phyloP scores from a whole-genome alignment of 306 rosid species.

The Abrus pulchellus region DNA sequence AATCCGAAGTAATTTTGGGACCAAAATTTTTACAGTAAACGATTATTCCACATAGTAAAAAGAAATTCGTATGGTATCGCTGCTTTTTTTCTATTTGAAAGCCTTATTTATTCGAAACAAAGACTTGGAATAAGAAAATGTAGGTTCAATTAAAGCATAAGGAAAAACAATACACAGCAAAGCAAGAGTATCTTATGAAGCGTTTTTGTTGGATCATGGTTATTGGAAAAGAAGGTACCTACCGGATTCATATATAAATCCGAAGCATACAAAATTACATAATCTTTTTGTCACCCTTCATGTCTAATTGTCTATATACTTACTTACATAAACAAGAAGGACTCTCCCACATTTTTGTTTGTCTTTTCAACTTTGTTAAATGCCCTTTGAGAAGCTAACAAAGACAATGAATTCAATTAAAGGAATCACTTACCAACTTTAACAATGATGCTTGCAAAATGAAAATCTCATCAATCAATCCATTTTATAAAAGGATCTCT shows the following conservation, averaged over 20 bases:
- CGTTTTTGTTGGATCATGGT: not conserved
- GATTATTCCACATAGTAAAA: not conserved
- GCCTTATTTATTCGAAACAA: not conserved
- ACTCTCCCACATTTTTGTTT: not conserved
- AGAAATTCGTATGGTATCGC: not conserved
- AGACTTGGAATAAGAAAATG: not conserved
- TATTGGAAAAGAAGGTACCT: not conserved
- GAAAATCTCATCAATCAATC: not conserved
- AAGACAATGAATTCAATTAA: slow-evolving; percentile 4
- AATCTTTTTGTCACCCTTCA: not conserved
- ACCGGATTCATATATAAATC: not conserved
- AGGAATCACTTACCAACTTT: slow-evolving; percentile 14
- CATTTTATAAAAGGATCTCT: not conserved
- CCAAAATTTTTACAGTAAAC: not conserved
- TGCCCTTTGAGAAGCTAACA: slow-evolving; percentile 21
- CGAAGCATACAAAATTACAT: not conserved
- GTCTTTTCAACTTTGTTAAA: slow-evolving; percentile 7
- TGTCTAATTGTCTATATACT: not conserved
- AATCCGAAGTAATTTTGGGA: not conserved
- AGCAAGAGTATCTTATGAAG: not conserved
- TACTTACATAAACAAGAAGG: not conserved
- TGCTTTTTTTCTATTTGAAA: not conserved
- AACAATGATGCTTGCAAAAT: not conserved
- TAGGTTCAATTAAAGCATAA: slow-evolving; percentile 18
- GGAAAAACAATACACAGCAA: not conserved